Base-by-base conservation (phyloP, 1,284 basidiomycete genomes). In the Gymnopus androsaceus region DNA sequence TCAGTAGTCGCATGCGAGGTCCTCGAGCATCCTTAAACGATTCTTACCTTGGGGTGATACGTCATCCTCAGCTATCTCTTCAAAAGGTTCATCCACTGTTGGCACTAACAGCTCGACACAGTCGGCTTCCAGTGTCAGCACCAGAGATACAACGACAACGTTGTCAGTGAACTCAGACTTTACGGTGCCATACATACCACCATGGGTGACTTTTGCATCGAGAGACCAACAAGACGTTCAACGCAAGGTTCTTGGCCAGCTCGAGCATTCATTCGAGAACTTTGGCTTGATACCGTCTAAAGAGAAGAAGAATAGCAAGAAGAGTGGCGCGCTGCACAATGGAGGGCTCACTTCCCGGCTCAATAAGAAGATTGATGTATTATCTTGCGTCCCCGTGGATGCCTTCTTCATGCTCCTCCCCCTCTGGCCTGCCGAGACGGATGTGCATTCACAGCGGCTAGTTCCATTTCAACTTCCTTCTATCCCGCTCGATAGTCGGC, bases 361-460 rank as follows among this genome's bases (percentile, higher is more conserved):
- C 3, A 31, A 41, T 14, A 52, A 47, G 41, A 54, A 54, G 31
- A 51, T 9, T n/a, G 49, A 59, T 17, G 45, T 59, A 8, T 15
- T 59, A 5, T 51, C 44, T 8, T 30, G 8, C 17, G 48, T 59
- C n/a, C 57, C 57, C 12, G 37, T n/a, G 11, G 54, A 59, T 36
- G 37, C 54, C 5, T 51, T 55, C 17, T 55, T 59, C 37, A 59
- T 59, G 57, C 49, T 59, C 5, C 38, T 59, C n/a, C 57, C 57
- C 6, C 54, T 59, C 14, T 59, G 57, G 57, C 57, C 57, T 12
- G 54, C 45, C 30, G 57, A 59, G 25, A 59, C 57, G 5, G 57
- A 58, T 46, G 12, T 41, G 3, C 28, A 55, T 37, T 48, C 54
- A 6, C 54, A 55, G 25, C 49, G 36, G 4, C 28, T 15, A 6